Percentiles rank a stretch among this genome's conserved stretches.
Conservation (phyloP, 768 basidiomycete species). For the Naganishia onofrii region DNA sequence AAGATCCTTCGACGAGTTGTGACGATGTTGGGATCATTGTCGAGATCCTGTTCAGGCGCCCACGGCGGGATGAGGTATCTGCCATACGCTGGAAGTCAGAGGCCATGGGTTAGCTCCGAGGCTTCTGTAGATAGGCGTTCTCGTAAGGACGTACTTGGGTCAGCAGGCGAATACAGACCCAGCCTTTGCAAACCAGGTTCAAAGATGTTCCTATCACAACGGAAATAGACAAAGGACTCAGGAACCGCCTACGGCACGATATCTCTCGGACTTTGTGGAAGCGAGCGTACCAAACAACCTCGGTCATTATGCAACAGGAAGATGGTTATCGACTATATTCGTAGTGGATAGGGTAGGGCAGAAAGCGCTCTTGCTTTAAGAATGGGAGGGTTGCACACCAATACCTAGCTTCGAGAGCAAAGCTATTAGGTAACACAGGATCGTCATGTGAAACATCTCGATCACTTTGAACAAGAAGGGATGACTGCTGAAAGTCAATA, state of each 20-base stretch:
- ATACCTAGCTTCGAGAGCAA: no score
- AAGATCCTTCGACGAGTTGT: constrained; percentile 48
- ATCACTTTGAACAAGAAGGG: not conserved
- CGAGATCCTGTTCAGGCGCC: constrained; percentile 42
- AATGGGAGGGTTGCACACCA: no score
- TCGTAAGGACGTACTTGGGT: constrained; percentile 39
- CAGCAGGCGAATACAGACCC: constrained; percentile 46
- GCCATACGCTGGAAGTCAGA: constrained; percentile 43
- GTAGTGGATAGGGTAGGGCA: no score
- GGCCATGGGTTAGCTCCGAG: no score
- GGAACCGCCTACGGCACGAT: not conserved
- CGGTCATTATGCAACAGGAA: not conserved
- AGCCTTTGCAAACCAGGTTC: constrained; percentile 43
- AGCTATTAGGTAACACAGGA: not conserved
- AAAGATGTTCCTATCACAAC: constrained; percentile 43
- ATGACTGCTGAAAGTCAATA: not conserved
- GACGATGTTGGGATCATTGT: constrained; percentile 40
- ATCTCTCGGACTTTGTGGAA: not conserved
- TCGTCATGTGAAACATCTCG: constrained; percentile 5
- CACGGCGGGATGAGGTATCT: constrained; percentile 49
- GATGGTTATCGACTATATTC: not conserved
- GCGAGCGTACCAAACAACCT: not conserved
- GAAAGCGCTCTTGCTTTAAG: no score
- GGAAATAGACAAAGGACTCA: constrained; percentile 11
- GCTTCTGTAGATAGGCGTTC: no score